Evolutionary conservation across 495 filamentous ascomycete genomes (phyloP).

Genomic region (Tuber aestivum): DNA sequence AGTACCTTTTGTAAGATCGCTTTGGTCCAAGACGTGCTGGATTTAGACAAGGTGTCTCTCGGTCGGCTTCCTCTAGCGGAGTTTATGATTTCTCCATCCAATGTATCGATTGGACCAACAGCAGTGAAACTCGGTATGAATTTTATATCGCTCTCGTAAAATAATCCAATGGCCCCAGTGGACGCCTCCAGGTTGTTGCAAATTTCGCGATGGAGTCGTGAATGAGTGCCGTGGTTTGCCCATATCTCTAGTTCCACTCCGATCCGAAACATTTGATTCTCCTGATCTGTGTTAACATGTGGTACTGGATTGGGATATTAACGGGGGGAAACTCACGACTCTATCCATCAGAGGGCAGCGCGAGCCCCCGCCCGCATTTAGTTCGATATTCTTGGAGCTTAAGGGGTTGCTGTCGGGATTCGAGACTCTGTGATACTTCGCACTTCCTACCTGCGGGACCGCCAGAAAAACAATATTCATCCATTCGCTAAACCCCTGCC

Average conservation of each 20-base stretch:
- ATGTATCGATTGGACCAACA: neutral
- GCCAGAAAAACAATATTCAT: neutral
- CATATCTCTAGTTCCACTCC: neutral
- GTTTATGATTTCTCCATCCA: neutral
- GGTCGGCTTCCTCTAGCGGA: neutral
- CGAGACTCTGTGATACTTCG: neutral
- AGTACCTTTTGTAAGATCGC: neutral
- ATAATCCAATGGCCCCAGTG: neutral
- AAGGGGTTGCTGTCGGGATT: neutral
- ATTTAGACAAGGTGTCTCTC: neutral
- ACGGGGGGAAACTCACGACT: neutral
- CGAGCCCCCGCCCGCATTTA: neutral
- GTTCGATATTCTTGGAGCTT: neutral
- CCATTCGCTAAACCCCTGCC: neutral
- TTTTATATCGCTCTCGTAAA: neutral
- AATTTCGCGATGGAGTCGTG: neutral
- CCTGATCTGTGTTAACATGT: neutral
- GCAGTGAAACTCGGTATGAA: neutral
- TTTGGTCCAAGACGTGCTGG: neutral
- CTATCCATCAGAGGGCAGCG: neutral
- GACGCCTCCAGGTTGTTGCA: neutral
- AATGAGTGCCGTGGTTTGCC: neutral
- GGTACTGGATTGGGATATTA: neutral
- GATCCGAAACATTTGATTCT: neutral
- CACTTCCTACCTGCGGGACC: neutral